A percentile compares a stretch with the other conserved stretches of the same genome.
phyloP scores from a whole-genome alignment of 2,329 filamentous ascomycete genomes.

The Fusarium dimerum region DNA sequence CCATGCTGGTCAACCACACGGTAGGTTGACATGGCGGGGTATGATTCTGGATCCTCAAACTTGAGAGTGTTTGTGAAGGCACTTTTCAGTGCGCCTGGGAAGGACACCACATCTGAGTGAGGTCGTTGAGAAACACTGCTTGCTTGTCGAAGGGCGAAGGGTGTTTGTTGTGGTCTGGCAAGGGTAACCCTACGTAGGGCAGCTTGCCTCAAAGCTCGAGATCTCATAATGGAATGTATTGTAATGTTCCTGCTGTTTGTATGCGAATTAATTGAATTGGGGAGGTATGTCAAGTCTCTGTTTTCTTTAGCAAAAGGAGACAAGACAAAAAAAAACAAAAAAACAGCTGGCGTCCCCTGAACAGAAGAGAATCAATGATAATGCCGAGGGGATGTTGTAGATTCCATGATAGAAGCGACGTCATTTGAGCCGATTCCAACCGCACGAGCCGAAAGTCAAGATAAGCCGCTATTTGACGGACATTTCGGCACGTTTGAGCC shows the following conservation, averaged over 20 bases:
- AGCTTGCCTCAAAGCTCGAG: slow-evolving; percentile 33
- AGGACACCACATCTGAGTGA: slow-evolving; percentile 62
- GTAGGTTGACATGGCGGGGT: slow-evolving; percentile 83
- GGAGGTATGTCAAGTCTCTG: no score
- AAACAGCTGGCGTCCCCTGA: not conserved
- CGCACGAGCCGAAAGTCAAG: slow-evolving; percentile 27
- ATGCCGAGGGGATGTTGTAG: slow-evolving; percentile 25
- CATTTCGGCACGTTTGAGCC: slow-evolving; percentile 17
- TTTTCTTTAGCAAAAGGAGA: no score
- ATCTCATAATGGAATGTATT: slow-evolving; percentile 32
- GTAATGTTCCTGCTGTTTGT: not conserved
- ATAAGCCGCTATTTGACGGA: slow-evolving; percentile 30
- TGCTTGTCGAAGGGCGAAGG: slow-evolving; percentile 36
- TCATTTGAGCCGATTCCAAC: slow-evolving; percentile 37
- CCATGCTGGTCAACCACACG: slow-evolving; percentile 90
- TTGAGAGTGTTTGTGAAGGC: slow-evolving; percentile 81
- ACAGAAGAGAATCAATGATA: slow-evolving; percentile 7
- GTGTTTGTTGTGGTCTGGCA: slow-evolving; percentile 21
- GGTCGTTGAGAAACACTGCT: slow-evolving; percentile 58
- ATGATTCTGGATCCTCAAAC: slow-evolving; percentile 73
- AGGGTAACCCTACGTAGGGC: slow-evolving; percentile 29
- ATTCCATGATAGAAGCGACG: slow-evolving; percentile 26
- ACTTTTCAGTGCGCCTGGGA: slow-evolving; percentile 94
- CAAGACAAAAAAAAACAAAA: no score
- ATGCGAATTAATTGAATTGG: no score